Evolutionary conservation across 257 asterid genomes (phyloP).

Genomic region (Salvia splendens): DNA sequence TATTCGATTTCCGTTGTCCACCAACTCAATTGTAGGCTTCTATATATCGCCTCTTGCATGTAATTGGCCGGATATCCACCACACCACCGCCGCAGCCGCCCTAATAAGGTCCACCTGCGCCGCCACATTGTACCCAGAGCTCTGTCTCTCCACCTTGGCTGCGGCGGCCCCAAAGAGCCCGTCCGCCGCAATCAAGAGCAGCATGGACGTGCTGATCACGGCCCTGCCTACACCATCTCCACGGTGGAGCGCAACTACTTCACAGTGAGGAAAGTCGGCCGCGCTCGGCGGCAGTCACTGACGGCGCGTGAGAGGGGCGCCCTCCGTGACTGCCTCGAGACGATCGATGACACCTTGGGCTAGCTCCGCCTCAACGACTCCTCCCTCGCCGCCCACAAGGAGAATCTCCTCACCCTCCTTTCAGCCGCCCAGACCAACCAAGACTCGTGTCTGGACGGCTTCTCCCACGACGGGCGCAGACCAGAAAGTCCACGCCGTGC

Average conservation of each 20-base stretch:
- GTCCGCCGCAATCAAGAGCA: constrained; percentile 32
- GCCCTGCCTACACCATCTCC: constrained; percentile 55
- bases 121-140: constrained; percentile 59
- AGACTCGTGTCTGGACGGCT: constrained; percentile 67
- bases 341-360: constrained; percentile 54
- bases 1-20: no score
- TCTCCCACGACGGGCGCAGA: constrained; percentile 62
- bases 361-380: constrained; percentile 50
- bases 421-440: constrained; percentile 74
- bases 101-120: constrained; percentile 65
- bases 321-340: constrained; percentile 62
- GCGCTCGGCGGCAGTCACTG: constrained; percentile 18
- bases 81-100: constrained; percentile 26
- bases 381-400: constrained; percentile 43
- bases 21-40: no score
- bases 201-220: constrained; percentile 55
- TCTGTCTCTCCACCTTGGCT: constrained; percentile 59
- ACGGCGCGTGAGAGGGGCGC: constrained; percentile 55
- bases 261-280: constrained; percentile 46
- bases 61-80: no score
- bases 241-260: constrained; percentile 57
- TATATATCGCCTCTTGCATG: no score
- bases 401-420: constrained; percentile 39
- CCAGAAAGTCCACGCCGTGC: constrained; percentile 36
- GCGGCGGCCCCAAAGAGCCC: constrained; percentile 14